These are phyloP conservation scores for Leccinum variicolor DNA, from an alignment of 768 basidiomycete genomes.

Conservation along the genomic window DNA sequence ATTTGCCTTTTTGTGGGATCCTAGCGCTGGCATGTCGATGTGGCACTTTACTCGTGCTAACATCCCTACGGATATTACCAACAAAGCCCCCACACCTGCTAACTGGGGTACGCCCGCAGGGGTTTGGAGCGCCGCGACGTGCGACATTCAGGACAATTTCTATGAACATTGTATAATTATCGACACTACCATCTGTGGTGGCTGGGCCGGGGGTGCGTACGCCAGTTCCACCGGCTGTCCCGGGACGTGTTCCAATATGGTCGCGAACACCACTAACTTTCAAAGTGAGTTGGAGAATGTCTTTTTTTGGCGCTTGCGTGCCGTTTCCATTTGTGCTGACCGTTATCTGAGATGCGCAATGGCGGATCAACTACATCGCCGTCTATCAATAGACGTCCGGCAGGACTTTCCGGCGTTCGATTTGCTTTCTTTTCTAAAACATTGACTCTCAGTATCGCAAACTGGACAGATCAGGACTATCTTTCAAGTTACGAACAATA, in stretches of 20 bases:
- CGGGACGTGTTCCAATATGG: constrained; percentile 44
- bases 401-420: background rate
- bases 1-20: constrained; percentile 53
- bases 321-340: background rate
- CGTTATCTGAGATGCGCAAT: constrained; percentile 43
- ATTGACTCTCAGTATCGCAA: background rate
- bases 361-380: constrained; percentile 53
- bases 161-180: constrained; percentile 45
- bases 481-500: background rate
- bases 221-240: constrained; percentile 30
- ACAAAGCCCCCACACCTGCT: constrained; percentile 39
- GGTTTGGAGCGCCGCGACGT: constrained; percentile 44
- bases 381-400: constrained; percentile 39
- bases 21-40: constrained; percentile 43
- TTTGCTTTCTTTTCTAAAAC: background rate
- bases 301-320: constrained; percentile 1
- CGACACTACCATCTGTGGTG: constrained; percentile 33
- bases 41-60: constrained; percentile 53
- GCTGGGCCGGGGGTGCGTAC: constrained; percentile 27
- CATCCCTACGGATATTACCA: constrained; percentile 49
- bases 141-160: constrained; percentile 49
- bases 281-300: constrained; percentile 28
- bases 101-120: constrained; percentile 53
- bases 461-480: background rate
- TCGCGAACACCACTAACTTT: constrained; percentile 57